Evolutionary conservation across 179 eudicot genomes (phyloP).

Genomic region (Sideroxylon spinosum): DNA sequence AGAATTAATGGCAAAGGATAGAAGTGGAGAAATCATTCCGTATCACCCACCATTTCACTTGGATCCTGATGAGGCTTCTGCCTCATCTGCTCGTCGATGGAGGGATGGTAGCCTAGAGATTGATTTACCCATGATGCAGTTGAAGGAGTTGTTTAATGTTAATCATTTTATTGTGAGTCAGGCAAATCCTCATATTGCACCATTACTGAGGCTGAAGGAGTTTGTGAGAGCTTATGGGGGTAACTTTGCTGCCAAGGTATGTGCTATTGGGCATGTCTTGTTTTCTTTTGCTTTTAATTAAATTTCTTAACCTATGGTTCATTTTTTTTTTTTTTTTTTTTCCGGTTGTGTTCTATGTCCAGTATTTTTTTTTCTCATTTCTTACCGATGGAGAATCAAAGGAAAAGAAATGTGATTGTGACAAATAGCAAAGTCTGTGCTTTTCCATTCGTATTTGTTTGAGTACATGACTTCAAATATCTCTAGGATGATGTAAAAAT

Average conservation of each 20-base stretch:
- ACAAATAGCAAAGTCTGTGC: neutral
- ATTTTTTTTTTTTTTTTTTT: neutral
- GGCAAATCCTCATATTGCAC: conserved; percentile 96
- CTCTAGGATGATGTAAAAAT: neutral
- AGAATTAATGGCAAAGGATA: conserved; percentile 92
- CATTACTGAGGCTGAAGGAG: conserved; percentile 73
- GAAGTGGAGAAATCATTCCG: conserved; percentile 86
- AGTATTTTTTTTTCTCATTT: neutral
- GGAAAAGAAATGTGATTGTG: neutral
- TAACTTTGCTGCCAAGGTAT: conserved; percentile 93
- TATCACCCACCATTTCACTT: conserved; percentile 90
- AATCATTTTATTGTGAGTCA: conserved; percentile 95
- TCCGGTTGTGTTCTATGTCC: neutral
- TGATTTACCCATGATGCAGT: conserved; percentile 94
- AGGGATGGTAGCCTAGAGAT: conserved; percentile 99
- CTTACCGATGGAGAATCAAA: neutral
- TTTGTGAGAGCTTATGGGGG: conserved; percentile 90
- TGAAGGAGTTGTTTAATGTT: conserved; percentile 94
- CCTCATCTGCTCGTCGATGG: conserved; percentile 72
- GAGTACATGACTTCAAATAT: neutral
- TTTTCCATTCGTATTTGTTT: neutral
- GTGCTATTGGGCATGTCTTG: neutral
- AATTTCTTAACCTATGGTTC: neutral
- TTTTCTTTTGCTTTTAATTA: neutral
- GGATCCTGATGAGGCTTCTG: conserved; percentile 62